phyloP scores from a whole-genome alignment of 176 grass and related monocot genomes.

The Oryza rufipogon region DNA sequence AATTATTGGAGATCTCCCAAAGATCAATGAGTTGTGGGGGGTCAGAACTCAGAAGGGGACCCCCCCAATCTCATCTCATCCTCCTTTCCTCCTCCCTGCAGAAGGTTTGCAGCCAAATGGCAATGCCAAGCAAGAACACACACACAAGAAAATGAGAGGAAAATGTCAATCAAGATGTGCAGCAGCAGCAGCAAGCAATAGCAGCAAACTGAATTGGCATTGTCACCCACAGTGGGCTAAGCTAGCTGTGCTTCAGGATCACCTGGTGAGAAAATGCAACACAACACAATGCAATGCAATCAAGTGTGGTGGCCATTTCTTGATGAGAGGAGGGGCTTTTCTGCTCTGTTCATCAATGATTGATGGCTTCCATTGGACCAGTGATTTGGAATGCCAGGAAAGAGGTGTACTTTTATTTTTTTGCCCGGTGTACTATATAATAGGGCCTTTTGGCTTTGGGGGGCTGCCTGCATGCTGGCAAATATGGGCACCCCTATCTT shows the following conservation, averaged over 20 bases:
- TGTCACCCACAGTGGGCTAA: neutral
- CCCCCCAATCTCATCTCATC: neutral
- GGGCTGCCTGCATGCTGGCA: conserved; percentile 52
- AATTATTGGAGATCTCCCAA: conserved; percentile 56
- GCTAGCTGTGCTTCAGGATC: conserved; percentile 18
- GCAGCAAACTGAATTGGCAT: conserved; percentile 33
- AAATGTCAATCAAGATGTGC: conserved; percentile 27
- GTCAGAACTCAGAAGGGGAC: neutral
- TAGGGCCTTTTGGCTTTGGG: neutral
- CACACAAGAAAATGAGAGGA: conserved; percentile 30
- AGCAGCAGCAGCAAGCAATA: conserved; percentile 31
- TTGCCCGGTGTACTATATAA: conserved; percentile 23
- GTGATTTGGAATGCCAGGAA: conserved; percentile 56
- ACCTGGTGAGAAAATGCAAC: conserved; percentile 33
- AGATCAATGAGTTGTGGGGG: neutral
- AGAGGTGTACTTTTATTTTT: conserved; percentile 54
- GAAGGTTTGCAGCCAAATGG: conserved; percentile 26
- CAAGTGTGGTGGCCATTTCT: conserved; percentile 3
- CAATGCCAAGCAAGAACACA: neutral
- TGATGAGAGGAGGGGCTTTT: neutral
- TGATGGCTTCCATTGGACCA: conserved; percentile 62
- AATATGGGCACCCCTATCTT: conserved; percentile 47
- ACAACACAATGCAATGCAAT: neutral
- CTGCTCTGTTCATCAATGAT: conserved; percentile 69
- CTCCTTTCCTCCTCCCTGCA: neutral